Conservation (phyloP, 345 rosid species). For the Alliaria petiolata region DNA sequence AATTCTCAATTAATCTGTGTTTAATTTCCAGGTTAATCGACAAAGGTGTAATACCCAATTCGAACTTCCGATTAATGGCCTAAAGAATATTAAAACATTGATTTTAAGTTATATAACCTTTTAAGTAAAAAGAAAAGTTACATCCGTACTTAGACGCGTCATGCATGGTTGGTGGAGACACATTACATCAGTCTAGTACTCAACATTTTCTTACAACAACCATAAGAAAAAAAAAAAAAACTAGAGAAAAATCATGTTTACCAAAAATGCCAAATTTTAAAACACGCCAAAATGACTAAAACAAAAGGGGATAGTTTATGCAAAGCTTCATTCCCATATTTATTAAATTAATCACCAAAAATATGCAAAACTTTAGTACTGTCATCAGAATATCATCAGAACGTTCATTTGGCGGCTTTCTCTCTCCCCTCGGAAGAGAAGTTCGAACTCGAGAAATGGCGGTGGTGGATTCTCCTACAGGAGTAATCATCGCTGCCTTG, state of each 20-base stretch:
- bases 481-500: slow-evolving; percentile 25
- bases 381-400: slow-evolving; percentile 35
- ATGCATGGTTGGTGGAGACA: neutral
- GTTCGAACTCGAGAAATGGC: slow-evolving; percentile 30
- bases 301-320: neutral
- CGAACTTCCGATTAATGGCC: neutral
- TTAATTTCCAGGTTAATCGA: neutral
- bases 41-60: neutral
- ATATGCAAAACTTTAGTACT: slow-evolving; percentile 7
- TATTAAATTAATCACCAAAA: slow-evolving; percentile 15
- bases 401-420: slow-evolving; percentile 32
- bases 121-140: neutral
- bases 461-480: slow-evolving; percentile 25
- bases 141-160: neutral
- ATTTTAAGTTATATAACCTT: neutral
- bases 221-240: neutral
- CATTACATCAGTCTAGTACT: slow-evolving; percentile 17
- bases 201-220: neutral
- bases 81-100: neutral
- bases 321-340: neutral
- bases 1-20: no score
- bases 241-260: no score
- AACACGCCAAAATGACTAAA: neutral
- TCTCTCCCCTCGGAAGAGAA: slow-evolving; percentile 13
- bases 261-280: no score